Base-by-base conservation (phyloP, 116 monocot species). In the Trichopus zeylanicus region DNA sequence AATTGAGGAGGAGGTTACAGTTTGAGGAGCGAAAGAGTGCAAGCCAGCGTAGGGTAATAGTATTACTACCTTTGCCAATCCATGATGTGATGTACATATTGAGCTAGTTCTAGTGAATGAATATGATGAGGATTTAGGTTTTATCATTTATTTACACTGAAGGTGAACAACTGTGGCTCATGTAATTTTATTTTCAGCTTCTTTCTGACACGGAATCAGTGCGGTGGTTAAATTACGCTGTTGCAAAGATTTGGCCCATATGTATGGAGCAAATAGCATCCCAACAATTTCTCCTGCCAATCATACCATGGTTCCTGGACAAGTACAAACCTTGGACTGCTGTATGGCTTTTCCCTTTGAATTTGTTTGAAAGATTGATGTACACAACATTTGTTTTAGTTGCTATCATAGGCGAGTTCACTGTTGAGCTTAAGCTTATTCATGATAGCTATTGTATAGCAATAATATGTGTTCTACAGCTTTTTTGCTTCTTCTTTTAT, bases 271-370 rank as follows among this genome's bases (percentile, higher is more conserved):
- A 81, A 46, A 73, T 94, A 42, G 82, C 75, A 18, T 94, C 94
- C 31, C 80, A 94, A 65, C 78, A 82, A 26, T 78, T 94, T 57
- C 76, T 94, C 22, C 63, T 80, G 60, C 89, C 89, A 18, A 86
- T 94, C 46, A 76, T 89, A 56, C 94, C 94, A 20, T 94, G 89
- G 89, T 94, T 94, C 66, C 63, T 94, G 59, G 81, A 89, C 51
- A 94, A 89, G 30, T 94, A 73, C 76, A 94, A 94, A 70, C 94
- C 94, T 51, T 89, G 85, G 85, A 85, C 82, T 33, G 93, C 77
- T 28, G 93, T 93, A 82, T 35, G 77, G 5, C 4, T 56, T 29
- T 46, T 39, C 22, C 8, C 33, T 51, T 62, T 30, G 10, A 46
- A 28, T 20, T 61, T 24, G 56, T 7, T 51, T 4, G 8, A 3